A percentile compares a stretch with the other conserved stretches of the same genome.
Evolutionary conservation across 2,329 filamentous ascomycete genomes (phyloP).

Genomic region (Emmonsiellopsis sp.): DNA sequence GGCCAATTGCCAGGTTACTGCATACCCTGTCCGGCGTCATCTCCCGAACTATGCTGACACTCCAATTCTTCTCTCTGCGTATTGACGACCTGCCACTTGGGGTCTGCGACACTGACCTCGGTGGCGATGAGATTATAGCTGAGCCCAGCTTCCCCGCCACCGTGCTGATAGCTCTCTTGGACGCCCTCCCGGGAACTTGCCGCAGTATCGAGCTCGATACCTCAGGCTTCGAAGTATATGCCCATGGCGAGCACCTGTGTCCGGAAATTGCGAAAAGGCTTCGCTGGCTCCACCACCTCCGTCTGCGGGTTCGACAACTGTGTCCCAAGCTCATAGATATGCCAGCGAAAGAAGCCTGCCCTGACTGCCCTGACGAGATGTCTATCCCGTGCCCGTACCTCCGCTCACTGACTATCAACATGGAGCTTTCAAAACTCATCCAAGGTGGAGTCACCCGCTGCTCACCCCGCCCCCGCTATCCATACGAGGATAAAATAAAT

Average conservation of each 20-base stretch:
- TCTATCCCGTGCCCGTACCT: slow-evolving; percentile 2
- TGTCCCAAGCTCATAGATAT: slow-evolving; percentile 3
- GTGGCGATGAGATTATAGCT: neutral
- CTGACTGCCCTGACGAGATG: neutral
- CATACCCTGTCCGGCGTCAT: slow-evolving; percentile 1
- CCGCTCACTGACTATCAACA: slow-evolving; percentile 9
- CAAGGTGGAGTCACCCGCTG: neutral
- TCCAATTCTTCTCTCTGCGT: slow-evolving; percentile 4
- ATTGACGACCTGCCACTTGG: slow-evolving; percentile 1
- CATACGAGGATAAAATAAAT: neutral
- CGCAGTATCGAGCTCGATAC: slow-evolving; percentile 10
- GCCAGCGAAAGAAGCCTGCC: neutral
- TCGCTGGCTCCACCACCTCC: slow-evolving; percentile 4
- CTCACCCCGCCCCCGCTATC: neutral
- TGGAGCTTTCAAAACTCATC: neutral
- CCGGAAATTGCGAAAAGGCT: slow-evolving; percentile 3
- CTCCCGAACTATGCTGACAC: neutral
- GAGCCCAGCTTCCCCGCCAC: slow-evolving; percentile 1
- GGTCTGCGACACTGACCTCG: neutral
- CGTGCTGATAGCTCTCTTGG: slow-evolving; percentile 1
- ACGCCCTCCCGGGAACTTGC: slow-evolving; percentile 5
- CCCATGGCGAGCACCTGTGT: slow-evolving; percentile 7
- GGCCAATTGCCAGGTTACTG: neutral
- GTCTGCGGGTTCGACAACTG: slow-evolving; percentile 5
- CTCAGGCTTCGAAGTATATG: slow-evolving; percentile 6